phyloP scores from a whole-genome alignment of 371 early-diverging fungal genomes.

The Basidiobolus meristosporus region DNA sequence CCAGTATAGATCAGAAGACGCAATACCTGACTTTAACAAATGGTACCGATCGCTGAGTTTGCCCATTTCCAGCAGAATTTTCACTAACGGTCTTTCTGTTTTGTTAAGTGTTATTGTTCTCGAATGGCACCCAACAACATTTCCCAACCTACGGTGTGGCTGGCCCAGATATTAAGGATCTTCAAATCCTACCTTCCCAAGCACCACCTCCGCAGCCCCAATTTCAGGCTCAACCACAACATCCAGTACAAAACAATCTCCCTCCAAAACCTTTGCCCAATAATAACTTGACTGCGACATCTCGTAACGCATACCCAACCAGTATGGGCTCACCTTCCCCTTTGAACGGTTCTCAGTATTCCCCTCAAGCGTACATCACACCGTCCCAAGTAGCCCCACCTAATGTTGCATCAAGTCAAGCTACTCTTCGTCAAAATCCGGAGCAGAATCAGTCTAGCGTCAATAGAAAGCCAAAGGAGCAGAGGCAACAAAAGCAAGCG shows the following conservation, averaged over 20 bases:
- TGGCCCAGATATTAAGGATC: constrained; percentile 12
- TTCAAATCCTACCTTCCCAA: constrained; percentile 1
- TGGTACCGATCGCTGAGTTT: constrained; percentile 11
- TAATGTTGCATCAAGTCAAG: too few relatives aligned
- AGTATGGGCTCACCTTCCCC: not conserved
- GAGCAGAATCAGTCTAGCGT: too few relatives aligned
- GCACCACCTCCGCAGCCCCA: not conserved
- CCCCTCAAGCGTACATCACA: not conserved
- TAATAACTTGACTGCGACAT: not conserved
- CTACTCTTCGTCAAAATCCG: too few relatives aligned
- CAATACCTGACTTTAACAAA: constrained; percentile 29
- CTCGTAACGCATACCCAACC: not conserved
- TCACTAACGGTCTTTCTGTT: not conserved
- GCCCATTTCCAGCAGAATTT: not conserved
- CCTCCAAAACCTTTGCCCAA: too few relatives aligned
- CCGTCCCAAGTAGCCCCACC: too few relatives aligned
- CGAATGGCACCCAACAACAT: constrained; percentile 1
- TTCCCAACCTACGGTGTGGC: constrained; percentile 17
- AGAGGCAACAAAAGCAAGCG: too few relatives aligned
- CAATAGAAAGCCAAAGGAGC: too few relatives aligned
- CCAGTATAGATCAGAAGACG: constrained; percentile 21
- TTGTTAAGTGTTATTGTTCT: not conserved
- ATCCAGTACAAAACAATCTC: not conserved
- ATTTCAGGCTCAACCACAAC: not conserved
- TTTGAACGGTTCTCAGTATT: not conserved